These are phyloP conservation scores for Quercus phellos DNA, from an alignment of 331 rosid species.

Conservation along the genomic window DNA sequence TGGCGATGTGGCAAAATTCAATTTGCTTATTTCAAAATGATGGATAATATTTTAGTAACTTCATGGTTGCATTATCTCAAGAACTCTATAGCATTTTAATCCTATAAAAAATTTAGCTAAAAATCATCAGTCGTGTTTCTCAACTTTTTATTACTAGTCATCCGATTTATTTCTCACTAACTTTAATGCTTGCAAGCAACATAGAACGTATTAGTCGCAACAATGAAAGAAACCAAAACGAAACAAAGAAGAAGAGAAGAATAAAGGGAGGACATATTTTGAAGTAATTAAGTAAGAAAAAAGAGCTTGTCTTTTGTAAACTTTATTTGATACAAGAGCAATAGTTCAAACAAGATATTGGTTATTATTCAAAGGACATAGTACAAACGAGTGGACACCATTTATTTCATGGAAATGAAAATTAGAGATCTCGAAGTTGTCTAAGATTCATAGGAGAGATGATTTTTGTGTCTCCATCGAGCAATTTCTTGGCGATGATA, in stretches of 20 bases:
- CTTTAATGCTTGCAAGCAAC: background rate
- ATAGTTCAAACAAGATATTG: background rate
- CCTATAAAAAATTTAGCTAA: no score
- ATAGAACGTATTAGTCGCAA: background rate
- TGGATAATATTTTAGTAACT: no score
- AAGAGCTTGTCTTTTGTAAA: background rate
- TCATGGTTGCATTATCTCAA: no score
- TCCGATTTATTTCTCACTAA: background rate
- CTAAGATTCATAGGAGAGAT: conserved; percentile 75
- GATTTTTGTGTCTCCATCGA: conserved; percentile 63
- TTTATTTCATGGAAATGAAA: background rate
- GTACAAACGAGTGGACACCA: background rate
- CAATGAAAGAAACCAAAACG: background rate
- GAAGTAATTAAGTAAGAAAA: background rate
- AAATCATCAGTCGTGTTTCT: no score
- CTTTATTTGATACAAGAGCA: background rate
- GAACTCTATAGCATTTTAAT: no score
- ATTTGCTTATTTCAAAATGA: no score
- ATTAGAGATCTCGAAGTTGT: conserved; percentile 61
- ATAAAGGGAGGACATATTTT: no score
- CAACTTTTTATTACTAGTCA: no score
- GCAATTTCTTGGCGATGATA: conserved; percentile 61
- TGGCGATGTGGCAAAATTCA: no score
- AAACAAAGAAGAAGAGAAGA: background rate
- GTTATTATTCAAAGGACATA: background rate